Percentiles rank a stretch among this genome's conserved stretches.
Evolutionary conservation across 352 stramenopile genomes (phyloP).

Genomic region (Pythium grandisporangium): DNA sequence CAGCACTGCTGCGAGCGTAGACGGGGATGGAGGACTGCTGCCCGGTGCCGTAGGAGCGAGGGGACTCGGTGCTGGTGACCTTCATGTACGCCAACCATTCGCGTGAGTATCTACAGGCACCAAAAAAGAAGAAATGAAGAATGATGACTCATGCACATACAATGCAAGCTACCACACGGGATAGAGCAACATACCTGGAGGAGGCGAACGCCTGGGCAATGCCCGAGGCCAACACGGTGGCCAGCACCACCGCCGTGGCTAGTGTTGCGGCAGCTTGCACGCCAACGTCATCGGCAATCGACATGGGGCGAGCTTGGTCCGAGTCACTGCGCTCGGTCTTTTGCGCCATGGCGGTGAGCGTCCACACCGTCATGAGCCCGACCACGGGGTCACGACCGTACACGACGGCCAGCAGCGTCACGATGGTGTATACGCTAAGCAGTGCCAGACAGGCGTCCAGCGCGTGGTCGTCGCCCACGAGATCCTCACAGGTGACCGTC

Average conservation of each 20-base stretch:
- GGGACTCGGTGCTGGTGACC: background rate
- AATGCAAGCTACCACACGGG: no score
- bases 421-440: slow-evolving; percentile 31
- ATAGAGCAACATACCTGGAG: slow-evolving; percentile 11
- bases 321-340: no score
- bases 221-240: slow-evolving; percentile 5
- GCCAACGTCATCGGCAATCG: no score
- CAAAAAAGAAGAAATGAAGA: background rate
- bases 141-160: no score
- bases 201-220: slow-evolving; percentile 1
- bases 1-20: no score
- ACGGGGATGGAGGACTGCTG: background rate
- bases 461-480: slow-evolving; percentile 23
- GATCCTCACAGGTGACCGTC: slow-evolving; percentile 33
- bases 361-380: slow-evolving; percentile 36
- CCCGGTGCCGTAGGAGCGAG: background rate
- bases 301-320: no score
- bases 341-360: slow-evolving; percentile 32
- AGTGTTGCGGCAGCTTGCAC: slow-evolving; percentile 33
- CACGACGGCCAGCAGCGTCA: slow-evolving; percentile 29
- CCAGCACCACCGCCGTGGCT: slow-evolving; percentile 9
- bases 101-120: background rate
- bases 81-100: background rate
- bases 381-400: slow-evolving; percentile 46
- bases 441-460: slow-evolving; percentile 31